Conservation (phyloP, 1,284 basidiomycete species). For the Puccinia hordei region DNA sequence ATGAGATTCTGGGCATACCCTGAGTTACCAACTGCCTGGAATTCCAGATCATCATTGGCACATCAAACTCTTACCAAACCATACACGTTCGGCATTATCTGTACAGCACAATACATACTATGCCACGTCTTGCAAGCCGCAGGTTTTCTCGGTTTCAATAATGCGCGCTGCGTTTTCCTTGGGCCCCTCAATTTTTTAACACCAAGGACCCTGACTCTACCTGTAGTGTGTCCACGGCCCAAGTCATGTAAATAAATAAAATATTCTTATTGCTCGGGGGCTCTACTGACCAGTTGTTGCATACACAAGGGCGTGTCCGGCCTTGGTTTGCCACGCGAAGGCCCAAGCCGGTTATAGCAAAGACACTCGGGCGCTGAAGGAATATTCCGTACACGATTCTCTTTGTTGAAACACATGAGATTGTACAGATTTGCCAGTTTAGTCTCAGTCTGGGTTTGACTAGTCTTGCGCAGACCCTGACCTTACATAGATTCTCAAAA, state of each 20-base stretch:
- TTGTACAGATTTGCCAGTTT: constrained; percentile 14
- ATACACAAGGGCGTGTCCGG: not conserved
- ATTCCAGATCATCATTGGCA: no score
- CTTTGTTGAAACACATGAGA: not conserved
- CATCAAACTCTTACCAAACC: no score
- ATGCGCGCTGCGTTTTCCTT: not conserved
- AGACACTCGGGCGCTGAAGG: not conserved
- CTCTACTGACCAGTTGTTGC: not conserved
- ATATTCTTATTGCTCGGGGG: not conserved
- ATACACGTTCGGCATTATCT: no score
- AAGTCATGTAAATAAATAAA: not conserved
- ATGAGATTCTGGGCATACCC: no score
- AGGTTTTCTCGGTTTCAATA: not conserved
- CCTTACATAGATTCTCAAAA: not conserved
- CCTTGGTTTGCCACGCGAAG: not conserved
- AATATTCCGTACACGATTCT: no score
- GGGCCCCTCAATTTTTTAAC: no score
- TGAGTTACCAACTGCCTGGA: no score
- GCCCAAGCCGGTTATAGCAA: constrained; percentile 10
- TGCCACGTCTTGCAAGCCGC: not conserved
- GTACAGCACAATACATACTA: not conserved
- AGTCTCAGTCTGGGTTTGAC: constrained; percentile 1
- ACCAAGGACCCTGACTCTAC: no score
- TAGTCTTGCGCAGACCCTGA: not conserved
- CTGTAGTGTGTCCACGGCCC: not conserved